phyloP scores from a whole-genome alignment of 208 protist species.

The Acanthamoeba divionensis region DNA sequence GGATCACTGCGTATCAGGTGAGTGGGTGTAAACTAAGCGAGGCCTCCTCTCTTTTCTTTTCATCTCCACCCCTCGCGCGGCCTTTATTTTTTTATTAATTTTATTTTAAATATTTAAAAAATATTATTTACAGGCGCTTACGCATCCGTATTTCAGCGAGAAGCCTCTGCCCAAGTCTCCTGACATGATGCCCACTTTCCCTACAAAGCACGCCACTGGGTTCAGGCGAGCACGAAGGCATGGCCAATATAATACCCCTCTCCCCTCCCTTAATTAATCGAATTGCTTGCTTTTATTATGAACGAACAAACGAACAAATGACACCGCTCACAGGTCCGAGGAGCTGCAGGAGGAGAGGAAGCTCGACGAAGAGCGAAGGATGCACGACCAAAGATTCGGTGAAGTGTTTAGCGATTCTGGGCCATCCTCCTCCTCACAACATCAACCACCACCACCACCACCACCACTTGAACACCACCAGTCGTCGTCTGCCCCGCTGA shows the following conservation, averaged over 20 bases:
- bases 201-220: slow-evolving; percentile 45
- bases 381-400: slow-evolving; percentile 42
- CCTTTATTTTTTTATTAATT: no score
- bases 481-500: no score
- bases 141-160: slow-evolving; percentile 27
- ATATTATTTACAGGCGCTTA: no score
- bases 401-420: slow-evolving; percentile 47
- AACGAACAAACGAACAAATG: not conserved
- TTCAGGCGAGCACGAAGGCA: slow-evolving; percentile 23
- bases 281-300: not conserved
- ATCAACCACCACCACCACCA: no score
- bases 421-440: no score
- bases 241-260: not conserved
- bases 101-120: no score
- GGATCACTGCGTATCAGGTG: slow-evolving; percentile 44
- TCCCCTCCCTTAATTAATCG: not conserved
- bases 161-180: slow-evolving; percentile 40
- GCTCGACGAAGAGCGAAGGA: slow-evolving; percentile 2
- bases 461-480: no score
- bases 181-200: slow-evolving; percentile 51
- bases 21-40: no score
- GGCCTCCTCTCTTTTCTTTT: no score
- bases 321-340: not conserved
- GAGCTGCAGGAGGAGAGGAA: slow-evolving; percentile 30
- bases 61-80: no score